Base-by-base conservation (phyloP, 345 rosid genomes). In the Nephelium lappaceum region DNA sequence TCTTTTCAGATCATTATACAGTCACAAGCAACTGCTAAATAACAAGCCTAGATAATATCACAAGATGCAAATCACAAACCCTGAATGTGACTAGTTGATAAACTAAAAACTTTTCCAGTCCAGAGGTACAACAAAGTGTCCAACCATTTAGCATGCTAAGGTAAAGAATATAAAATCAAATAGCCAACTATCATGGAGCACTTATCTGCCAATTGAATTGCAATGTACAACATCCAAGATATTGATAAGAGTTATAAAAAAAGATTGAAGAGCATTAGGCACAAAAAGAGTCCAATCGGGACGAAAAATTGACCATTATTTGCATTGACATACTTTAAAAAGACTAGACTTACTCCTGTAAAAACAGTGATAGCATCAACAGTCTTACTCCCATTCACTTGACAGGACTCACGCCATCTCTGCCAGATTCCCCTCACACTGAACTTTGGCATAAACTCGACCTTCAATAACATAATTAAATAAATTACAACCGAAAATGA, bases 371-470 rank as follows among this genome's bases (percentile, higher is more conserved):
- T 85, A 55, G 94, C 89, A 79, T 90, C 85, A 18, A 81, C 85
- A 58, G 87, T 75, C 77, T 78, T 91, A 31, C 39, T 86, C 75
- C 90, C 93, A 79, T 88, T 85, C 51, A 74, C 15, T 10, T 89
- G 92, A 89, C 89, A 92, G 70, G 97, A 93, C 79, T 96, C 97
- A 49, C 88, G 89, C 96, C 95, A 96, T 85, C 97, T 94, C 80
- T 91, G 88, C 99, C 99, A 96, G 81, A 93, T 84, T 83, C 95
- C 94, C 62, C 97, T 85, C 79, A 94, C 99, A 67, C 99, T 96
- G 84, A 96, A 94, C 82, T 94, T 96, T 73, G 97, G 93, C 86
- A 94, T 79, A 83, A 96, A 94, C 83, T 96, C 99, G 78, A 96
- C 97, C 99, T 96, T 84, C 85, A 89, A 79, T 65, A 72, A 60